These are phyloP conservation scores for Lichtheimia hyalospora DNA, from an alignment of 371 early-diverging fungal genomes.

Conservation along the genomic window DNA sequence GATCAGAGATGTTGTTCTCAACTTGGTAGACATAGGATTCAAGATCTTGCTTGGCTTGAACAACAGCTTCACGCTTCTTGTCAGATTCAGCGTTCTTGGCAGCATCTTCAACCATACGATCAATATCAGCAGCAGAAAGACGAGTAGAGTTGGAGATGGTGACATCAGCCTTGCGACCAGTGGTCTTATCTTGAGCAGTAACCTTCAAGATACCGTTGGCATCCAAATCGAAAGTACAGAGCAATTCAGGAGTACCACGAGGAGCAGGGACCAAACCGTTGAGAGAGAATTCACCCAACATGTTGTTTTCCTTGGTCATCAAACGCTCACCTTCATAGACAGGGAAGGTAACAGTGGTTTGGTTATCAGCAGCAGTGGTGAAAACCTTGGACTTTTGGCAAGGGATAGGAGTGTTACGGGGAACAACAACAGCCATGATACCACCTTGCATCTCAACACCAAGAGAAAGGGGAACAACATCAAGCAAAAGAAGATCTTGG, in stretches of 20 bases:
- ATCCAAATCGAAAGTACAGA: conserved; percentile 92
- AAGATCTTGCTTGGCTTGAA: conserved; percentile 82
- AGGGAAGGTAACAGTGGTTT: conserved; percentile 96
- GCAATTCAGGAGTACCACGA: conserved; percentile 88
- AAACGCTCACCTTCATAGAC: conserved; percentile 98
- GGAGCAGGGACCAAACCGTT: conserved; percentile 89
- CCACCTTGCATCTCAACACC: conserved; percentile 98
- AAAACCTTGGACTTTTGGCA: conserved; percentile 97
- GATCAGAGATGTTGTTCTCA: conserved; percentile 80
- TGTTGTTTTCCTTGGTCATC: conserved; percentile 95
- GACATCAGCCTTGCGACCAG: conserved; percentile 79
- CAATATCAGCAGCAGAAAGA: conserved; percentile 86
- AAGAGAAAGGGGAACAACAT: conserved; percentile 90
- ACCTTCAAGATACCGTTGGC: conserved; percentile 95
- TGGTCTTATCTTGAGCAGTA: conserved; percentile 89
- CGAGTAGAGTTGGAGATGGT: conserved; percentile 91
- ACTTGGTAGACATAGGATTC: conserved; percentile 88
- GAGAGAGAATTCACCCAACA: conserved; percentile 96
- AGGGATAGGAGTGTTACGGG: conserved; percentile 97
- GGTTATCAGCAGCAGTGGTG: conserved; percentile 98
- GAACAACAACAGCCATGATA: conserved; percentile 95
- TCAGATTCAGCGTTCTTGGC: conserved; percentile 87
- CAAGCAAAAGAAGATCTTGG: conserved; percentile 84
- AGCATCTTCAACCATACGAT: conserved; percentile 87
- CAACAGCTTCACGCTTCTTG: conserved; percentile 76